These are phyloP conservation scores for Blastobotrys capitulatus DNA, from an alignment of 1,139 yeast species.

Conservation along the genomic window DNA sequence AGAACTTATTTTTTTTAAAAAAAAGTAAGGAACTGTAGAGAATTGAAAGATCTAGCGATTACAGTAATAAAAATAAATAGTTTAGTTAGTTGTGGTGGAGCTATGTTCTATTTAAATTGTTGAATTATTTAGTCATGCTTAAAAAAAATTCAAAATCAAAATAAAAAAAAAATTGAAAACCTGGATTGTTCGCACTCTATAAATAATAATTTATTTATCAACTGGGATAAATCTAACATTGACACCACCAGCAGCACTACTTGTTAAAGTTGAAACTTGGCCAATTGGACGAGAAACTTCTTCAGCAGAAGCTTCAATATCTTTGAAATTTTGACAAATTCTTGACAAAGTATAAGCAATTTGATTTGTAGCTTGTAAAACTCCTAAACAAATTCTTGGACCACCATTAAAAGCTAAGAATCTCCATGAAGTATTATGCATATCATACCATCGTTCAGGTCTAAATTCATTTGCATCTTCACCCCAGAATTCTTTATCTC, in stretches of 20 bases:
- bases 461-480: constrained; percentile 44
- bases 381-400: constrained; percentile 55
- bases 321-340: constrained; percentile 36
- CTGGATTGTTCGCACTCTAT: no score
- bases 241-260: constrained; percentile 25
- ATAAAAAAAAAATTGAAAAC: no score
- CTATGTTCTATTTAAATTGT: no score
- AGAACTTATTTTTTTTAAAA: no score
- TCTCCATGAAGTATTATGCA: constrained; percentile 27
- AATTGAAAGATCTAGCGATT: no score
- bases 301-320: constrained; percentile 10
- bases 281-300: constrained; percentile 5
- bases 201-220: neutral
- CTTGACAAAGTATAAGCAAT: constrained; percentile 45
- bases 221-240: constrained; percentile 15
- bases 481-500: constrained; percentile 43
- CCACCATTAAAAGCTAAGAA: constrained; percentile 49
- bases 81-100: no score
- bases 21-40: no score
- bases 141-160: no score
- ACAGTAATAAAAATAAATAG: no score
- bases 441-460: constrained; percentile 48
- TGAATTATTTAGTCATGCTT: no score
- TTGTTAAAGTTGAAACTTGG: constrained; percentile 22
- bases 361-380: constrained; percentile 55